These are phyloP conservation scores for Pythium pyrilobum DNA, from an alignment of 352 stramenopile species.

Conservation along the genomic window DNA sequence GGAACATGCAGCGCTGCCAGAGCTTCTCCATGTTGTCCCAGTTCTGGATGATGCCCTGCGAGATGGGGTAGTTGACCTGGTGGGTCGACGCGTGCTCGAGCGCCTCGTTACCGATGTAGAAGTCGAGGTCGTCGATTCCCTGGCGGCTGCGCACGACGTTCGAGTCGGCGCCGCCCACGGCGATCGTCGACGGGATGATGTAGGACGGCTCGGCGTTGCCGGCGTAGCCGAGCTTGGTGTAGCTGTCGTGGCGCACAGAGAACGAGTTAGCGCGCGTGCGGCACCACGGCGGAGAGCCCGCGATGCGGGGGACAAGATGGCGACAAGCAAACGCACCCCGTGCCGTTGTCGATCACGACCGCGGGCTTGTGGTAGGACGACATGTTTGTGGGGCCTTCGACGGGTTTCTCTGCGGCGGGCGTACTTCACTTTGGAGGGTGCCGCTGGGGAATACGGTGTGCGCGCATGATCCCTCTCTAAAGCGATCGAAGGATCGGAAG, in stretches of 20 bases:
- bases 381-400: constrained; percentile 20
- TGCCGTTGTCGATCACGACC: constrained; percentile 96
- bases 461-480: not conserved
- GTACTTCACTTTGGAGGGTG: constrained; percentile 3
- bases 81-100: constrained; percentile 88
- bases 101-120: constrained; percentile 94
- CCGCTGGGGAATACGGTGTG: too few species aligned
- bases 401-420: not conserved
- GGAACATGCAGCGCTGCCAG: constrained; percentile 91
- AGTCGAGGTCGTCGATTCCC: constrained; percentile 94
- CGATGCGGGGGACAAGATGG: not conserved
- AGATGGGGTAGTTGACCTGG: constrained; percentile 89
- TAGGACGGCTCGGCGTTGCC: constrained; percentile 93
- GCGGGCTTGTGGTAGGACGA: constrained; percentile 80
- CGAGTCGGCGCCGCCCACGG: constrained; percentile 56
- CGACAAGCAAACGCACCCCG: constrained; percentile 52
- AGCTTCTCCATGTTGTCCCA: constrained; percentile 96
- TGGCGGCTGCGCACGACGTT: constrained; percentile 79
- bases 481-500: not conserved
- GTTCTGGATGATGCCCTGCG: constrained; percentile 89
- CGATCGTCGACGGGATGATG: constrained; percentile 95
- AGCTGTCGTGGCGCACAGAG: constrained; percentile 38
- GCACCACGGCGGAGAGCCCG: not conserved
- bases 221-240: constrained; percentile 96
- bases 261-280: not conserved